These are phyloP conservation scores for Artemisia tridentata DNA, from an alignment of 129 eudicot species.

Conservation along the genomic window DNA sequence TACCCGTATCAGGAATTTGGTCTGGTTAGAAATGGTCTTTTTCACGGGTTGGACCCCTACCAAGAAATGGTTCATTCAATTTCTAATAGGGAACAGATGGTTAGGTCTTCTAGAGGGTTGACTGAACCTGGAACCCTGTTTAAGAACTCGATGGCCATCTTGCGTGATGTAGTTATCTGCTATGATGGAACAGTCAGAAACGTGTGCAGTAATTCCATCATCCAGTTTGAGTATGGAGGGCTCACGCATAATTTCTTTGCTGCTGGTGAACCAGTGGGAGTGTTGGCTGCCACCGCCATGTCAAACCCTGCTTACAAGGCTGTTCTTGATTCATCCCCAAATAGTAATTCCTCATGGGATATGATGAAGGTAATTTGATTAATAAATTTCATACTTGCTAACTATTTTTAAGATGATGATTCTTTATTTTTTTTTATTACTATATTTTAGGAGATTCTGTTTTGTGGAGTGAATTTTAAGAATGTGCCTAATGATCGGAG, in stretches of 20 bases:
- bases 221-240: constrained; percentile 84
- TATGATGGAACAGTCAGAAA: constrained; percentile 91
- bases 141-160: constrained; percentile 88
- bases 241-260: constrained; percentile 56
- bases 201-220: constrained; percentile 66
- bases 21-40: constrained; percentile 58
- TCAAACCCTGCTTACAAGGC: constrained; percentile 99
- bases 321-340: constrained; percentile 92
- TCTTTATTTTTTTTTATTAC: constrained; percentile 4
- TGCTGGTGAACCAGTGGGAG: constrained; percentile 98
- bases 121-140: constrained; percentile 93
- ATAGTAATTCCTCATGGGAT: constrained; percentile 86
- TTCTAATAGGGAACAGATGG: constrained; percentile 76
- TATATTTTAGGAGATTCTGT: constrained; percentile 73
- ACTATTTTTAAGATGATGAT: background rate
- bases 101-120: constrained; percentile 83
- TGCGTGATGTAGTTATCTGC: constrained; percentile 84
- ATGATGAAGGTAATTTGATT: constrained; percentile 80
- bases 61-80: constrained; percentile 83
- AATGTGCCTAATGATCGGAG: constrained; percentile 72
- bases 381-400: constrained; percentile 4
- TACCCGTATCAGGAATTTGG: constrained; percentile 80
- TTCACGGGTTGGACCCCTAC: constrained; percentile 78
- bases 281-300: constrained; percentile 98
- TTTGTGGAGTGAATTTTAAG: constrained; percentile 67